These are phyloP conservation scores for Capsicum chinense DNA, from an alignment of 257 asterid species.

Conservation along the genomic window DNA sequence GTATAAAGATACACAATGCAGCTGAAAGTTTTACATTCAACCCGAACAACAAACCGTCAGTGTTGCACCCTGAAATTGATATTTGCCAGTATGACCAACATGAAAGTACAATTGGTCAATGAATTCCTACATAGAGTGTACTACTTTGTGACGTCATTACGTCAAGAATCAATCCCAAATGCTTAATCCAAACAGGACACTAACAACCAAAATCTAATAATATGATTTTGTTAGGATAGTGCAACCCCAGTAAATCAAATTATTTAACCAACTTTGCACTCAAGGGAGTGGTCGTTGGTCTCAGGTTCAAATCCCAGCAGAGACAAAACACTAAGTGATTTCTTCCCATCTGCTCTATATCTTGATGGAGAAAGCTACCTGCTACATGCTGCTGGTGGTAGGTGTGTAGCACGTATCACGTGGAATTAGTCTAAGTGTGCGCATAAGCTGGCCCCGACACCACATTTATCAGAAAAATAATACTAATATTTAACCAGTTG, in stretches of 20 bases:
- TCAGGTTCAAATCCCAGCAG: too few species aligned
- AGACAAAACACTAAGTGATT: too few species aligned
- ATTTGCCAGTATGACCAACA: neutral
- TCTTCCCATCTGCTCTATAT: too few species aligned
- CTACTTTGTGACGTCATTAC: neutral
- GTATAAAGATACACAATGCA: neutral
- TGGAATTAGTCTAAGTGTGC: too few species aligned
- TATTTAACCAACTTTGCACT: neutral
- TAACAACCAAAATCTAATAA: neutral
- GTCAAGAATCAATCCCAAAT: neutral
- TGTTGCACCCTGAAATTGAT: neutral
- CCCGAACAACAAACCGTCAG: neutral
- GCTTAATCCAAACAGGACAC: neutral
- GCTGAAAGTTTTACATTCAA: neutral
- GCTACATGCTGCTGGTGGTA: too few species aligned
- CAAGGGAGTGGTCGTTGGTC: too few species aligned
- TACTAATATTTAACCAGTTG: neutral
- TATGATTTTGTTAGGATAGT: neutral
- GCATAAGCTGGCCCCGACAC: too few species aligned
- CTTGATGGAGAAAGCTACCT: too few species aligned
- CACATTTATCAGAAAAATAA: too few species aligned
- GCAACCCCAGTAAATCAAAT: neutral
- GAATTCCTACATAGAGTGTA: neutral
- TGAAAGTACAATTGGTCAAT: neutral
- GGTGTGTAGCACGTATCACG: too few species aligned